Conservation (phyloP, 495 filamentous ascomycete species). For the Cryomyces antarcticus region DNA sequence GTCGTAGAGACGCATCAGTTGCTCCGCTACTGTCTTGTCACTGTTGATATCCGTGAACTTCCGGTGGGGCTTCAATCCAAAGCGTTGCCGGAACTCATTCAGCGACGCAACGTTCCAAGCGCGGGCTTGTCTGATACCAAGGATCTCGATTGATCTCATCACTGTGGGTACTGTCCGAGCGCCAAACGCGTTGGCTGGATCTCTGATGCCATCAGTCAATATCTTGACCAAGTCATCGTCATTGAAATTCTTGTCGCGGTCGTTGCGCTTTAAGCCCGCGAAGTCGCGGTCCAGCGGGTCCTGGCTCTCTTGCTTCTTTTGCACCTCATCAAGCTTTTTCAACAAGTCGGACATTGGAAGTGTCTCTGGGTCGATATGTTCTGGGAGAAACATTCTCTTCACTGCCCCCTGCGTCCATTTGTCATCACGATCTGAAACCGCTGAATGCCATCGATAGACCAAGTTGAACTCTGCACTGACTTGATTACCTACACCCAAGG, state of each 20-base stretch:
- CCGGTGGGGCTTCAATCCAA: slow-evolving; percentile 50
- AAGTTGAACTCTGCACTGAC: slow-evolving; percentile 55
- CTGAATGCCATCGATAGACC: slow-evolving; percentile 53
- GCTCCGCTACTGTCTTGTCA: slow-evolving; percentile 49
- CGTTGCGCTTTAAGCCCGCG: slow-evolving; percentile 30
- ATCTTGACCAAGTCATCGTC: slow-evolving; percentile 45
- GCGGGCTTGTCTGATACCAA: slow-evolving; percentile 70
- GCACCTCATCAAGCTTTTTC: slow-evolving; percentile 17
- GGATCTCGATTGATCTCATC: slow-evolving; percentile 57
- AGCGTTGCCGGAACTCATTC: slow-evolving; percentile 76
- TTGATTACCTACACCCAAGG: slow-evolving; percentile 36
- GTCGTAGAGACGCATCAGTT: slow-evolving; percentile 57
- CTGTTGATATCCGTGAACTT: slow-evolving; percentile 75
- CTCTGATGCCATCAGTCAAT: slow-evolving; percentile 31
- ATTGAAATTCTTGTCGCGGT: slow-evolving; percentile 31
- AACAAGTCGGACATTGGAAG: not conserved
- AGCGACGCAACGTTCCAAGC: slow-evolving; percentile 65
- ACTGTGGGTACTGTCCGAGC: slow-evolving; percentile 53
- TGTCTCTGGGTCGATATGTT: slow-evolving; percentile 1
- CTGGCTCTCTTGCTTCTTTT: slow-evolving; percentile 6
- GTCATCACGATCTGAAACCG: slow-evolving; percentile 40
- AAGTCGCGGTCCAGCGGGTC: slow-evolving; percentile 31
- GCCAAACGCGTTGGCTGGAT: slow-evolving; percentile 34
- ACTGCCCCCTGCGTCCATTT: slow-evolving; percentile 43
- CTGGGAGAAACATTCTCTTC: slow-evolving; percentile 17